These are phyloP conservation scores for Termitomyces sp. DNA, from an alignment of 768 basidiomycete species.

Conservation along the genomic window DNA sequence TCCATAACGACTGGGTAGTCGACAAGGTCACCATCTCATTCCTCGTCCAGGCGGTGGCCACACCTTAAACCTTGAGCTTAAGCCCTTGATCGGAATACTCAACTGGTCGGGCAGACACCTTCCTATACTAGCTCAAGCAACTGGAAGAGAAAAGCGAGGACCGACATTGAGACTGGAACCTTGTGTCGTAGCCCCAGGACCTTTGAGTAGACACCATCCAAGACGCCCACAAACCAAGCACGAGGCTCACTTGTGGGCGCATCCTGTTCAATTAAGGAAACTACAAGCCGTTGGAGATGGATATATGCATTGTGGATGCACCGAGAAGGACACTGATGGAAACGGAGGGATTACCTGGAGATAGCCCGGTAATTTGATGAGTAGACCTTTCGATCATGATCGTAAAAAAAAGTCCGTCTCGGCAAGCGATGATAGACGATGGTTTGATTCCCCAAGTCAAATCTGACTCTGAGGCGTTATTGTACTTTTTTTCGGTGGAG, in stretches of 20 bases:
- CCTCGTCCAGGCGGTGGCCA: background rate
- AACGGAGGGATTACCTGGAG: too few species aligned
- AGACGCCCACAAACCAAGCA: background rate
- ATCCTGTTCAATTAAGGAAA: background rate
- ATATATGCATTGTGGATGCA: too few species aligned
- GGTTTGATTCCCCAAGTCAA: background rate
- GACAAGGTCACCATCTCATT: background rate
- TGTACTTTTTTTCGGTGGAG: background rate
- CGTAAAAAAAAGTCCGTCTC: background rate
- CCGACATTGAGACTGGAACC: background rate
- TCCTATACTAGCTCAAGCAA: background rate
- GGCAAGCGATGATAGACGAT: background rate
- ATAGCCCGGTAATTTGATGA: background rate
- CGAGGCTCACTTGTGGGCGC: background rate
- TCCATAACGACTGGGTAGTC: background rate
- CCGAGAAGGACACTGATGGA: background rate
- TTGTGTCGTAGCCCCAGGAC: background rate
- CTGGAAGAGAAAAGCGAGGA: too few species aligned
- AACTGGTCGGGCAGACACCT: background rate
- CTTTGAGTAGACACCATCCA: background rate
- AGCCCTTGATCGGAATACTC: background rate
- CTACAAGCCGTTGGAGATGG: background rate
- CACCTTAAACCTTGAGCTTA: background rate
- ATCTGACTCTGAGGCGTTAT: background rate
- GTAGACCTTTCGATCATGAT: background rate